Conservation (phyloP, 257 asterid species). For the Solanum sparsipilum region DNA sequence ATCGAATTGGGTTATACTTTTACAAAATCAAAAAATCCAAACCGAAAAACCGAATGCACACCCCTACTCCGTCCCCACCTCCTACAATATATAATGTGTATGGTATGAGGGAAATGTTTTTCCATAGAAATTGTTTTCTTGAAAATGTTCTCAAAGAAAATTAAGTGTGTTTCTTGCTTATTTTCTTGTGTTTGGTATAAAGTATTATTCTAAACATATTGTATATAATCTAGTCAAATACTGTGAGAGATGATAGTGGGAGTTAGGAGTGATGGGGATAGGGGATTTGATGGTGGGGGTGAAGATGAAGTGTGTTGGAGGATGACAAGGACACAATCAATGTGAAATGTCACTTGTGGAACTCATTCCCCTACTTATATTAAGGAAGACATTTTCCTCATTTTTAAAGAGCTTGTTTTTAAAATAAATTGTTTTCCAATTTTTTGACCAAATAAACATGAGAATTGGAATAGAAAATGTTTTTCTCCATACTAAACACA, state of each 20-base stretch:
- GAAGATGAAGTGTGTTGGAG: not conserved
- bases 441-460: not conserved
- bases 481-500: too few relatives aligned
- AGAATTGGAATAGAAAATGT: too few relatives aligned
- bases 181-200: not conserved
- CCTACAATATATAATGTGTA: not conserved
- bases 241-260: not conserved
- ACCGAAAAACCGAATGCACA: too few relatives aligned
- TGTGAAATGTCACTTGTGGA: not conserved
- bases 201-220: not conserved
- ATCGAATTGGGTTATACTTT: too few relatives aligned
- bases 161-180: too few relatives aligned
- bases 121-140: not conserved
- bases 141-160: not conserved
- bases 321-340: too few relatives aligned
- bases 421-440: not conserved
- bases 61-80: too few relatives aligned
- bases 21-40: too few relatives aligned
- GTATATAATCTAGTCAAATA: not conserved
- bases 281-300: not conserved
- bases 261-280: not conserved
- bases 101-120: not conserved
- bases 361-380: not conserved
- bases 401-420: too few relatives aligned
- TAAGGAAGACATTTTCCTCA: too few relatives aligned